Evolutionary conservation across 2,329 filamentous ascomycete species (phyloP).

Genomic region (Diaporthe amygdali): DNA sequence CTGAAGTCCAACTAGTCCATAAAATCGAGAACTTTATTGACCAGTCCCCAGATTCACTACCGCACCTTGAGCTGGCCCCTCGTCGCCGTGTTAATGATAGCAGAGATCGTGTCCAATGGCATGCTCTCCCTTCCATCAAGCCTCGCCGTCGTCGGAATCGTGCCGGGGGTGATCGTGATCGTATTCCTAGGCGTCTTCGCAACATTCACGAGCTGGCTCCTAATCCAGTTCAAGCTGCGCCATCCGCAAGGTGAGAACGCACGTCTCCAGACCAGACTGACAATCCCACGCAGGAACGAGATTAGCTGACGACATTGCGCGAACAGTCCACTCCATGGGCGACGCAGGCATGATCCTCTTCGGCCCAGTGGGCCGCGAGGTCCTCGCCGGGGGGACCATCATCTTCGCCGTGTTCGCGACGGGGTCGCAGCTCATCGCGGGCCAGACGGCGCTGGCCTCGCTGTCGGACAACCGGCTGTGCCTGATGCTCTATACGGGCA

Average conservation of each 20-base stretch:
- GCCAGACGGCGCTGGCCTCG: slow-evolving; percentile 52
- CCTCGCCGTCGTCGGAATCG: slow-evolving; percentile 55
- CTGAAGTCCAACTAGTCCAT: not conserved
- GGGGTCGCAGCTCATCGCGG: slow-evolving; percentile 55
- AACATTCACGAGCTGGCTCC: slow-evolving; percentile 53
- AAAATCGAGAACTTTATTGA: not conserved
- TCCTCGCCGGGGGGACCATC: slow-evolving; percentile 53
- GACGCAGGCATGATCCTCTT: slow-evolving; percentile 60
- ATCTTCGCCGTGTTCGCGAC: slow-evolving; percentile 57
- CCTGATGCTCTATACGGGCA: slow-evolving; percentile 53
- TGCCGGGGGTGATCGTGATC: slow-evolving; percentile 57
- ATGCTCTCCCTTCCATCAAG: slow-evolving; percentile 59
- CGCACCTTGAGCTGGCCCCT: slow-evolving; percentile 58
- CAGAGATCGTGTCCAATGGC: slow-evolving; percentile 59
- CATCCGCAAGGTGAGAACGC: slow-evolving; percentile 51
- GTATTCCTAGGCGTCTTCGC: slow-evolving; percentile 55
- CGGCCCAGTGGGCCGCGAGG: slow-evolving; percentile 54
- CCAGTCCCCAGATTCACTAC: slow-evolving; percentile 50
- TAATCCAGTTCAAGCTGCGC: slow-evolving; percentile 57
- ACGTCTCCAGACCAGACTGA: no score
- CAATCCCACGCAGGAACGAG: slow-evolving; percentile 27
- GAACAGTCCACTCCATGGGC: slow-evolving; percentile 59
- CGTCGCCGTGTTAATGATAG: slow-evolving; percentile 59
- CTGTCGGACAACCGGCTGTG: slow-evolving; percentile 54
- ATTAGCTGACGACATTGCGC: slow-evolving; percentile 25